phyloP scores from a whole-genome alignment of 176 grass and related monocot species.

The Carex cristatella region DNA sequence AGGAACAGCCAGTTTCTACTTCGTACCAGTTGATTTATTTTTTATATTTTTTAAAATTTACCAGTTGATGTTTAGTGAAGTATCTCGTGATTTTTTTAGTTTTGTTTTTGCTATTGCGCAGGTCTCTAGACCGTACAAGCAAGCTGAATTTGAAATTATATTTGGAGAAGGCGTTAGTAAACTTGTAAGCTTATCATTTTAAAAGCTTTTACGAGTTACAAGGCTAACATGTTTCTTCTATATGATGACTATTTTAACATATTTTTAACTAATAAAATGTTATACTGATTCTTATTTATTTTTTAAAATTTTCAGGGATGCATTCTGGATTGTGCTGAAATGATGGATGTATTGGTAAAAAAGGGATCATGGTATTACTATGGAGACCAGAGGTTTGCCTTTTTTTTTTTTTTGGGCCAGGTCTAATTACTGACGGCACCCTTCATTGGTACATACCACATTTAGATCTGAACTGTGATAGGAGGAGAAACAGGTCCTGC shows the following conservation, averaged over 20 bases:
- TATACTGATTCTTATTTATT: neutral
- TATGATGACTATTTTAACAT: constrained; percentile 11
- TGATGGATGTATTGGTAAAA: constrained; percentile 93
- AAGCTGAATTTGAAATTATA: constrained; percentile 98
- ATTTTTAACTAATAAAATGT: neutral
- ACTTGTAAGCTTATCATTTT: constrained; percentile 41
- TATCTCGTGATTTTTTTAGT: neutral
- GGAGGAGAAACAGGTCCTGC: neutral
- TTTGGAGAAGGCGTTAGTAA: constrained; percentile 97
- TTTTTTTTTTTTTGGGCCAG: constrained; percentile 17
- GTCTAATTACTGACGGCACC: neutral
- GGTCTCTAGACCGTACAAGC: constrained; percentile 96
- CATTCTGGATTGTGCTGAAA: constrained; percentile 91
- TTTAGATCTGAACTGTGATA: neutral
- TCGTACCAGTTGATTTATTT: neutral
- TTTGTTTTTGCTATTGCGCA: constrained; percentile 19
- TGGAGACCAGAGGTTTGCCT: constrained; percentile 62
- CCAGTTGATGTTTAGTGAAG: neutral
- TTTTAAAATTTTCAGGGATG: constrained; percentile 47
- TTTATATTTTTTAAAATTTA: no score
- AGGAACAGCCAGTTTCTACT: neutral
- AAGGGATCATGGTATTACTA: constrained; percentile 97
- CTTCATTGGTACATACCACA: neutral
- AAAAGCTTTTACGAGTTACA: constrained; percentile 8
- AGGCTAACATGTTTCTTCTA: constrained; percentile 3